Base-by-base conservation (phyloP, 2,329 filamentous ascomycete genomes). In the Ophiognomonia clavigignenti-juglandacearum region DNA sequence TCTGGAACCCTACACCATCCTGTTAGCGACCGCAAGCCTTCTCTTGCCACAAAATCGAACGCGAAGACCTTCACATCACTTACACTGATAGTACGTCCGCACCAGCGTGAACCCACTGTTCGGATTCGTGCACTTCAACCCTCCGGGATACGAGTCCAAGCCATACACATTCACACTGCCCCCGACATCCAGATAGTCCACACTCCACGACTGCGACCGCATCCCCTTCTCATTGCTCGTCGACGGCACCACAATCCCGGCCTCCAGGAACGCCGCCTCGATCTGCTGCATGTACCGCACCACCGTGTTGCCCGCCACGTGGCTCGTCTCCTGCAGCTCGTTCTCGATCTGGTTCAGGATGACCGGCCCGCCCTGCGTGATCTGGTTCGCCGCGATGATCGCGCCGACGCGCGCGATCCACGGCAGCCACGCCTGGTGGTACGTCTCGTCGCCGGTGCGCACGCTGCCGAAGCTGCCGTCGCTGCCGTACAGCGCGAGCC, bases 321-420 rank as follows among this genome's bases (percentile, higher is more conserved):
- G 67, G 3, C 43, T 56, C 2, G 67, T 70, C 54, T 77, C 64
- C 50, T 70, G 67, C 19, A 75, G 62, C 53, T 78, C 75, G 44
- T 78, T 79, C 54, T 79, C 75, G 16, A 77, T 64, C 52, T 80
- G 73, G 37, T 68, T 70, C 9, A 78, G 58, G 36, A 77, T 74
- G 11, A 78, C 66, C 0, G 74, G 70, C 6, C 73, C 73, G 3
- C 74, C 74, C 18, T 74, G 69, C 0, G 73, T 77, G 49, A 77
- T 72, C 54, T 75, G 69, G 43, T 78, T 77, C 16, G 61, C 65
- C 2, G 69, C 72, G 45, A 79, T 69, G 40, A 77, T 74, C 14
- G 64, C 60, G 11, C 73, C 74, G 20, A 78, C 64, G 42, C 71
- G 57, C 6, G 58, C 53, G 18, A 77, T 65, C 68, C 72, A 78